phyloP scores from a whole-genome alignment of 768 basidiomycete species.

The Infundibulicybe gibba region DNA sequence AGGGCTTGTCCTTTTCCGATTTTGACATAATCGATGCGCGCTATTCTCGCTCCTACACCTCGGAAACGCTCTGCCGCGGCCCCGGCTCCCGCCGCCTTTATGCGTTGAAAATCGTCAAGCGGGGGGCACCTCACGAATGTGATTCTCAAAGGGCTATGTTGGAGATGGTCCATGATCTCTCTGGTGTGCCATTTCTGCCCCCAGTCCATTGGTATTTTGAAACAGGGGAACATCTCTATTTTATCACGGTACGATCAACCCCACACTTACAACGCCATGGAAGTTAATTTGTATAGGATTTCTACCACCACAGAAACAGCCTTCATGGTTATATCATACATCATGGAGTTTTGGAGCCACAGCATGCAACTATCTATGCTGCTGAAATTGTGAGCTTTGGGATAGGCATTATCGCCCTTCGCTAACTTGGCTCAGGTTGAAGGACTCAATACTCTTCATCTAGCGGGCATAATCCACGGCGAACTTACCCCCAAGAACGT shows the following conservation, averaged over 20 bases:
- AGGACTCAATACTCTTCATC: constrained; percentile 41
- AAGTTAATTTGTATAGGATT: not conserved
- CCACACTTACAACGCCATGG: not conserved
- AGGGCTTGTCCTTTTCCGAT: constrained; percentile 21
- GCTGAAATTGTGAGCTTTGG: constrained; percentile 41
- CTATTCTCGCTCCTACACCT: constrained; percentile 2
- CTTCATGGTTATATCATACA: constrained; percentile 25
- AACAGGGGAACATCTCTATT: constrained; percentile 30
- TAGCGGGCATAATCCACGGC: constrained; percentile 42
- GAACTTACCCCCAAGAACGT: constrained; percentile 41
- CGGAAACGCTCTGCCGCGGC: constrained; percentile 16
- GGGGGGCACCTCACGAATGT: constrained; percentile 11
- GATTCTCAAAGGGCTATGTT: constrained; percentile 29
- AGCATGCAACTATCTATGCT: constrained; percentile 38
- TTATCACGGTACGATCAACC: constrained; percentile 32
- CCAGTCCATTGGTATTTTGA: constrained; percentile 36
- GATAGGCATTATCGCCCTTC: not conserved
- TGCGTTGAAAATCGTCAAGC: constrained; percentile 19
- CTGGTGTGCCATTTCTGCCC: constrained; percentile 30
- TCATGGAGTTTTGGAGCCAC: constrained; percentile 28
- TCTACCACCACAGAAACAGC: constrained; percentile 22
- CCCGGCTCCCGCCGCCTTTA: constrained; percentile 29
- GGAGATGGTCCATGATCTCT: constrained; percentile 27
- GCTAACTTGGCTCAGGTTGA: constrained; percentile 19
- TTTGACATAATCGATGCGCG: constrained; percentile 26